phyloP scores from a whole-genome alignment of 441 rosid genomes.

The Pelargonium fulgidum region DNA sequence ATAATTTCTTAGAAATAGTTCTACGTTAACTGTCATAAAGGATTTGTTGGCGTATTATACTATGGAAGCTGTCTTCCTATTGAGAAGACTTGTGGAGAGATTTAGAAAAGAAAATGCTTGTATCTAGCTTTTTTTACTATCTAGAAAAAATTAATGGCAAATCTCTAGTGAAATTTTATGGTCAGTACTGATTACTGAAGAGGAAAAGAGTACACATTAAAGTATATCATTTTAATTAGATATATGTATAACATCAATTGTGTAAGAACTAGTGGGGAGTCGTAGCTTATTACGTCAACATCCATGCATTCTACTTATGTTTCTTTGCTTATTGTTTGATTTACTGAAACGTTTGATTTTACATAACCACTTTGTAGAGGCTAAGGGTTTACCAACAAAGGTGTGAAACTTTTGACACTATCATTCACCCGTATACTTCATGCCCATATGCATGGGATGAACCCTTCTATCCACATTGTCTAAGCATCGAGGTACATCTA shows the following conservation, averaged over 20 bases:
- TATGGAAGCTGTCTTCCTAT: not conserved
- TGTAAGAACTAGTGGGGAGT: not conserved
- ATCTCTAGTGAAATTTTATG: not conserved
- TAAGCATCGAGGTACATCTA: slow-evolving; percentile 66
- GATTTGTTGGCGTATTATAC: not conserved
- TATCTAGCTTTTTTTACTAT: not conserved
- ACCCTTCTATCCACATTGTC: slow-evolving; percentile 86
- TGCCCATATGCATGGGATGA: slow-evolving; percentile 99
- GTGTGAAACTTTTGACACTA: slow-evolving; percentile 85
- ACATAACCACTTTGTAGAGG: slow-evolving; percentile 39
- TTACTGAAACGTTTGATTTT: slow-evolving; percentile 2
- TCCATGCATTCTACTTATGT: not conserved
- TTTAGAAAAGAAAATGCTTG: not conserved
- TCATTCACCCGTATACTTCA: slow-evolving; percentile 68
- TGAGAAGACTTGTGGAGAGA: not conserved
- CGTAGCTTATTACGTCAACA: not conserved
- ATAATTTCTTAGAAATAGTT: not conserved
- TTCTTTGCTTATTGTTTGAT: slow-evolving; percentile 9
- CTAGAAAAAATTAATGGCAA: not conserved
- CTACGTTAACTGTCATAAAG: not conserved
- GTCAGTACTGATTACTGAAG: not conserved
- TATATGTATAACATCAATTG: not conserved
- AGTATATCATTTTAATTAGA: not conserved
- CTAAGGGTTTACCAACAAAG: slow-evolving; percentile 82
- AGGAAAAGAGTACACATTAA: not conserved